Percentiles rank a stretch among this genome's conserved stretches.
These are phyloP conservation scores for Chaetomium strumarium DNA, from an alignment of 2,329 filamentous ascomycete species.

Conservation along the genomic window DNA sequence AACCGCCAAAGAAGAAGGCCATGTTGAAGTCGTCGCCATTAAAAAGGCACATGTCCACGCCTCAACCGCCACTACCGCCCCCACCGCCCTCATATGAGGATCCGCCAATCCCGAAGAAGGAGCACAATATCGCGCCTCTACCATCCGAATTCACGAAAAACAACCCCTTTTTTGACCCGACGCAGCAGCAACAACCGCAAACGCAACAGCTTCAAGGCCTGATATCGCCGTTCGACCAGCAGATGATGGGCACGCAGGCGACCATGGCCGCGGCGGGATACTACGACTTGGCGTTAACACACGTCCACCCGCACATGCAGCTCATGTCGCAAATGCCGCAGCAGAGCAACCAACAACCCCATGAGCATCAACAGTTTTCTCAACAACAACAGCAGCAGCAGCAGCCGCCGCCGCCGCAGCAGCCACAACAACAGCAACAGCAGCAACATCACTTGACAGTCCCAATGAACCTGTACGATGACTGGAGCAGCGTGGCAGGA, in stretches of 20 bases:
- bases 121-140: conserved; percentile 15
- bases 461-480: conserved; percentile 19
- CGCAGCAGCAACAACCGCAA: not conserved
- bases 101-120: conserved; percentile 14
- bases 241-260: conserved; percentile 10
- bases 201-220: conserved; percentile 3
- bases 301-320: conserved; percentile 21
- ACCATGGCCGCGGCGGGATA: conserved; percentile 7
- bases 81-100: conserved; percentile 11
- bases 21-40: conserved; percentile 4
- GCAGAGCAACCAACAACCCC: conserved; percentile 4
- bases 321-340: conserved; percentile 11
- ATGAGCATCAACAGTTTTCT: conserved; percentile 2
- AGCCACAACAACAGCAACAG: conserved; percentile 5
- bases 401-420: conserved; percentile 7
- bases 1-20: conserved; percentile 19
- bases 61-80: conserved; percentile 6
- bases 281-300: conserved; percentile 15
- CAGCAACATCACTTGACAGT: not conserved
- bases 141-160: conserved; percentile 6
- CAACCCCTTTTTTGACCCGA: conserved; percentile 11
- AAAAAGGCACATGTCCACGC: conserved; percentile 20
- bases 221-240: conserved; percentile 14
- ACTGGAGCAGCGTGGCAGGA: conserved; percentile 24
- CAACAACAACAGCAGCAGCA: conserved; percentile 10